Conservation (phyloP, 2,329 filamentous ascomycete species). For the Nectriaceae sp. region DNA sequence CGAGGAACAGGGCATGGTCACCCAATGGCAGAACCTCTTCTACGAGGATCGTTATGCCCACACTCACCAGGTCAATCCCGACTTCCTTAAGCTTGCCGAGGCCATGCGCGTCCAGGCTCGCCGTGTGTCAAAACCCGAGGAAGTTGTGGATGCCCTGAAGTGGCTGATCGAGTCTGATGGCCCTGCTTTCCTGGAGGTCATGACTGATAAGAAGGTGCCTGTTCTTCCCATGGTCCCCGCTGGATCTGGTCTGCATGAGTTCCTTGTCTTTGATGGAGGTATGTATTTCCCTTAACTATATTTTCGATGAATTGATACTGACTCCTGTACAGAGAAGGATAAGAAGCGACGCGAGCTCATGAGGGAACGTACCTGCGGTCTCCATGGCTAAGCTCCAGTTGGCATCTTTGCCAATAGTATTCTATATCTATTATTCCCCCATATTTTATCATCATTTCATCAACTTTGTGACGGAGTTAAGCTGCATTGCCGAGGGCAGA, state of each 20-base stretch:
- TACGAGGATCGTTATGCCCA: slow-evolving; percentile 92
- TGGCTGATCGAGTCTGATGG: slow-evolving; percentile 90
- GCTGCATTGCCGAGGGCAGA: slow-evolving; percentile 12
- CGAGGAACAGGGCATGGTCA: slow-evolving; percentile 98
- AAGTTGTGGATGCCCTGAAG: slow-evolving; percentile 75
- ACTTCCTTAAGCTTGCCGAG: slow-evolving; percentile 90
- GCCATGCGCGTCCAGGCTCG: slow-evolving; percentile 85
- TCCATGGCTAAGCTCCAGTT: slow-evolving; percentile 37
- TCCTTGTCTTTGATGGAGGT: slow-evolving; percentile 56
- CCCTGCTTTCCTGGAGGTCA: slow-evolving; percentile 89
- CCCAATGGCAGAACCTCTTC: slow-evolving; percentile 97
- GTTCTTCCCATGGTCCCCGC: slow-evolving; percentile 97
- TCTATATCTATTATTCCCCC: slow-evolving; percentile 18
- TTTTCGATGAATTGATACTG: slow-evolving; percentile 27
- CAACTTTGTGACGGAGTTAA: slow-evolving; percentile 19
- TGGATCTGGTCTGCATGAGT: slow-evolving; percentile 86
- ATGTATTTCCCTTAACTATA: slow-evolving; percentile 13
- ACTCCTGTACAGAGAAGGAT: slow-evolving; percentile 60
- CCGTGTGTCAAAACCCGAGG: slow-evolving; percentile 71
- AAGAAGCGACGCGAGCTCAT: slow-evolving; percentile 67
- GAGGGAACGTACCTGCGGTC: slow-evolving; percentile 60
- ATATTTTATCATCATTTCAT: slow-evolving; percentile 13
- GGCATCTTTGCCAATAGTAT: background rate
- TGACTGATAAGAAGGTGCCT: slow-evolving; percentile 89
- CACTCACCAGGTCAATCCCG: slow-evolving; percentile 93